Conservation (phyloP, 208 protist genomes). For the Giardia muris region DNA sequence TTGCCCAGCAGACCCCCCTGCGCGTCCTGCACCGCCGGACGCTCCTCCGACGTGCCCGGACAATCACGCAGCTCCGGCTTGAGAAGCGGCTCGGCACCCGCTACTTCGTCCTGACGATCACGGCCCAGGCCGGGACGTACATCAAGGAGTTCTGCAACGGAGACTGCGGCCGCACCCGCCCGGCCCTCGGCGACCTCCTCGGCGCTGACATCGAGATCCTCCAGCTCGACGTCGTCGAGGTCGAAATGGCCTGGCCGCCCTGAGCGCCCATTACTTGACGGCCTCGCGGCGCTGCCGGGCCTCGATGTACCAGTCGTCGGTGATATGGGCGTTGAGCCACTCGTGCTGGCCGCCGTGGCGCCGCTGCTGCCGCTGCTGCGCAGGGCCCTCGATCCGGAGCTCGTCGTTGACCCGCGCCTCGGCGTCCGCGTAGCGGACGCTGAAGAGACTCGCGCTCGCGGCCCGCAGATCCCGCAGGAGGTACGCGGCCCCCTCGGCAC, state of each 20-base stretch:
- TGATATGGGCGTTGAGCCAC: too few relatives aligned
- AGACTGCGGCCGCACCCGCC: slow-evolving; percentile 71
- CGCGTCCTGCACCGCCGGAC: slow-evolving; percentile 75
- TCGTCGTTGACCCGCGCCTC: too few relatives aligned
- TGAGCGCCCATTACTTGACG: too few relatives aligned
- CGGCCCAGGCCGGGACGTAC: slow-evolving; percentile 77
- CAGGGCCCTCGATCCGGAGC: too few relatives aligned
- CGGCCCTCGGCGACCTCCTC: slow-evolving; percentile 61
- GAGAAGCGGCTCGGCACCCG: neutral
- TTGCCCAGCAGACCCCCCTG: slow-evolving; percentile 59
- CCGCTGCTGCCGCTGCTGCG: too few relatives aligned
- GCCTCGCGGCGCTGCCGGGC: too few relatives aligned
- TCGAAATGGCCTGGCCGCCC: slow-evolving; percentile 45
- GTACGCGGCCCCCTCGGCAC: too few relatives aligned
- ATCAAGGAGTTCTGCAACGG: slow-evolving; percentile 92
- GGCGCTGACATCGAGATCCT: slow-evolving; percentile 59
- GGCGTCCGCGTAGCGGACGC: too few relatives aligned
- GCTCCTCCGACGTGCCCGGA: slow-evolving; percentile 54
- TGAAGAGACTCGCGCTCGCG: too few relatives aligned
- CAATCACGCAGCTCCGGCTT: slow-evolving; percentile 51
- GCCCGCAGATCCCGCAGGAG: too few relatives aligned
- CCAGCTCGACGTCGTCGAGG: slow-evolving; percentile 76
- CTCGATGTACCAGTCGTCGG: too few relatives aligned
- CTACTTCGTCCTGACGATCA: slow-evolving; percentile 59
- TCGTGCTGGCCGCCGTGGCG: too few relatives aligned